Evolutionary conservation across 768 basidiomycete species (phyloP).

Genomic region (Paxillus ammoniavirescens): DNA sequence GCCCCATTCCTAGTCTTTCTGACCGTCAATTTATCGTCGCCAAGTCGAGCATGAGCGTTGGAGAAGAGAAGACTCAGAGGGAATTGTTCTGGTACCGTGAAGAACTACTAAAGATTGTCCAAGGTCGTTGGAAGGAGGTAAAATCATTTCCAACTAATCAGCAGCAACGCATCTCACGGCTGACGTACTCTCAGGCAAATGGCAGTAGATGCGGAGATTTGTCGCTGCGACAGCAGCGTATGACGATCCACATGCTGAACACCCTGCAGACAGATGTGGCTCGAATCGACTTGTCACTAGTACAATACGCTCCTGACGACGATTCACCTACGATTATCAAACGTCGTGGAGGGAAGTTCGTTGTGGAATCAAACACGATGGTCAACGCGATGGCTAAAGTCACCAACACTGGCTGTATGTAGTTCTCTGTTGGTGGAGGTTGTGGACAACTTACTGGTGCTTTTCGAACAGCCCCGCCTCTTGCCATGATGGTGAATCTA

Average conservation of each 20-base stretch:
- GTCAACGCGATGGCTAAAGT: constrained; percentile 56
- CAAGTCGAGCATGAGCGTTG: constrained; percentile 59
- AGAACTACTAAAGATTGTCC: constrained; percentile 67
- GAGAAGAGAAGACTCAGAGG: constrained; percentile 62
- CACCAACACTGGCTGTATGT: constrained; percentile 68
- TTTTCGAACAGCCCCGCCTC: constrained; percentile 43
- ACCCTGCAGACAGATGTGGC: constrained; percentile 68
- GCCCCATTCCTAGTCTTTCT: constrained; percentile 80
- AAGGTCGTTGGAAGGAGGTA: constrained; percentile 86
- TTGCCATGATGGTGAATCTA: constrained; percentile 54
- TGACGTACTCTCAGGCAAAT: constrained; percentile 54
- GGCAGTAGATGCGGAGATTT: constrained; percentile 76
- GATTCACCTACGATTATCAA: constrained; percentile 11
- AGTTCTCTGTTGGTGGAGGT: not conserved
- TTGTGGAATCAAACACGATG: constrained; percentile 59
- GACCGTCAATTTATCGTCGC: constrained; percentile 90
- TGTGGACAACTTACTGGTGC: not conserved
- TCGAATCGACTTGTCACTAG: constrained; percentile 54
- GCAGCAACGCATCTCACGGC: not conserved
- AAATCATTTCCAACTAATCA: constrained; percentile 14
- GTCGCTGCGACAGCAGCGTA: constrained; percentile 71
- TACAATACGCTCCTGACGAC: constrained; percentile 26
- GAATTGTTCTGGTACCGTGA: constrained; percentile 98
- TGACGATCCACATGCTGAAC: constrained; percentile 80
- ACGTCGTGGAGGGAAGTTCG: constrained; percentile 39